Base-by-base conservation (phyloP, 345 rosid genomes). In the Brassica napus region DNA sequence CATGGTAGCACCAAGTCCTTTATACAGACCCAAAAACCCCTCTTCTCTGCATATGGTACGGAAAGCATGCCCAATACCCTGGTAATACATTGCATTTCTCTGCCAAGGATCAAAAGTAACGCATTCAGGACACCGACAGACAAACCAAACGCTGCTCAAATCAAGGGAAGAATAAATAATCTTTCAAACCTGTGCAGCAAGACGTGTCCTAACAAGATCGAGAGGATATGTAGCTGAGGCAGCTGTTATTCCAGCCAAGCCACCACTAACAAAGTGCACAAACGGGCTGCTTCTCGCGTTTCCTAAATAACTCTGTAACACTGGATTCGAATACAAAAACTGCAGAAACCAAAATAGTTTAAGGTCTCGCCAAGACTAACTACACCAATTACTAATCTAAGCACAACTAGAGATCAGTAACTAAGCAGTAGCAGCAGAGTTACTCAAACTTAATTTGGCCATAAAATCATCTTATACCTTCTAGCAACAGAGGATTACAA, bases 151-250 rank as follows among this genome's bases (percentile, higher is more conserved):
- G 14, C 15, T 59, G 42, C 65, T 55, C 58, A 60, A 37, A 31
- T 31, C 42, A 73, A 72, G 8, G 52, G 58, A 52, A 52, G 21
- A 52, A 44, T 10, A 42, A 0, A 37, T 7, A 44, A 39, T 2
- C 47, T 37, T 37, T 11, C 58, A 52, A 67, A 91, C 98, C 98
- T 93, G 97, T 30, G 97, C 99, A 69, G 99, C 91, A 42, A 95
- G 93, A 60, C 97, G 97, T 5, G 99, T 93, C 89, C 97, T 89
- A 59, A 95, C 91, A 68, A 91, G 99, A 87, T 95, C 99, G 58
- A 95, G 77, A 16, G 99, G 99, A 83, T 95, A 95, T 4, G 94
- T 89, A 54, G 87, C 91, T 28, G 94, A 84, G 68, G 94, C 98
- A 68, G 99, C 97, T 68, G 99, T 95, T 77, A 93, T 82, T 68